Evolutionary conservation across 768 basidiomycete species (phyloP), one percentile per base, ranked within the genome.

Genomic region (Amanita rimosa): DNA sequence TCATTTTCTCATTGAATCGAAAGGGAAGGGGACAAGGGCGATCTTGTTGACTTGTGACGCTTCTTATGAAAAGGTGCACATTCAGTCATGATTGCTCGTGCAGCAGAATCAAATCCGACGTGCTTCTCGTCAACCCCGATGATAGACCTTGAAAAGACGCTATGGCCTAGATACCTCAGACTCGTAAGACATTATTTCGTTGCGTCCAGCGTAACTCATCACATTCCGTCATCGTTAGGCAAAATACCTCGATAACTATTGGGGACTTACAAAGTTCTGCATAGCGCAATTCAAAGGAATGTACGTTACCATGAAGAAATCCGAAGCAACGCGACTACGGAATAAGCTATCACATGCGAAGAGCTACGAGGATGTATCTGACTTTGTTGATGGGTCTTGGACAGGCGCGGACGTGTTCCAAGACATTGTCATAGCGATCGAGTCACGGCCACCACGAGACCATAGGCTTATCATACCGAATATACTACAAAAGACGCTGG

Each of bases 11-110:
- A 9, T n/a, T 9, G 14, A 16, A 29, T 24, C 6, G n/a, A 29
- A 8, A 26, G 33, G 19, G 11, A 4, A 21, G 40, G 7, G 27
- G 14, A 8, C 7, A 9, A 13, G 27, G 16, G 27, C 16, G 5
- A 16, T 31, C 37, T 9, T 35, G 31, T 40, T 16, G 42, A 35
- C 31, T 22, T 35, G 26, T 46, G n/a, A 6, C 33, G 21, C 1
- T 27, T 22, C 7, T 39, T 13, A 4, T 22, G 46, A 26, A 6
- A 34, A 85, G 85, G 83, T 3, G 91, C 90, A 9, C 79, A 87
- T 57, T 93, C 91, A 0, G 83, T 92, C 35, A 99, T 99, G 96
- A 85, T 99, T 35, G 96, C 96, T 17, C 84, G 93, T 4, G 92
- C 84, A 1, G 96, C 94, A 5, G 96, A 99, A 64, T 66, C 83